Evolutionary conservation across 257 asterid species (phyloP).

Genomic region (Fraxinus americana): DNA sequence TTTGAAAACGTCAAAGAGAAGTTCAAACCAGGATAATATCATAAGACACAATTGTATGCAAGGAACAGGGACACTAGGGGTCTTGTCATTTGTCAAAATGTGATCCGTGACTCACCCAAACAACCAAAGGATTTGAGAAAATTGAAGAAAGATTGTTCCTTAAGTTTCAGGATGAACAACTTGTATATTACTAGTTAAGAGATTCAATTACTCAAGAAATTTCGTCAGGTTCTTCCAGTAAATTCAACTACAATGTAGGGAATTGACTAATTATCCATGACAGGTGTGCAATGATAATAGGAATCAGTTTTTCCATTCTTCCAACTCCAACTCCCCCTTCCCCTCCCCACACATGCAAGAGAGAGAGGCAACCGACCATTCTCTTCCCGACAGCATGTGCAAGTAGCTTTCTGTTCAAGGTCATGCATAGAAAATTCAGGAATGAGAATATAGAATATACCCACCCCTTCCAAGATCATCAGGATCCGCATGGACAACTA

Average conservation of each 20-base stretch:
- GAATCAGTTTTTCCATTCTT: neutral
- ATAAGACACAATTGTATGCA: neutral
- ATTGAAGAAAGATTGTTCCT: neutral
- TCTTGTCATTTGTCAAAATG: neutral
- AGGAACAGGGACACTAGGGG: neutral
- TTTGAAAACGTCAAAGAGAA: neutral
- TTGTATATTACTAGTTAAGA: too few species aligned
- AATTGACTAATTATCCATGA: neutral
- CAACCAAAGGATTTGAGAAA: neutral
- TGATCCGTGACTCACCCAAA: neutral
- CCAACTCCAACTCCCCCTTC: neutral
- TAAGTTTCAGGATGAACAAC: neutral
- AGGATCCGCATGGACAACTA: constrained; percentile 96
- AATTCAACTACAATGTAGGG: neutral
- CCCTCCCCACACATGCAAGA: neutral
- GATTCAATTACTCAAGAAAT: neutral
- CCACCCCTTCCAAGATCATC: constrained; percentile 97
- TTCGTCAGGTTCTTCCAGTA: neutral
- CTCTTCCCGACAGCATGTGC: neutral
- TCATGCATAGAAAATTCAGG: neutral
- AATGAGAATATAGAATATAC: constrained; percentile 23
- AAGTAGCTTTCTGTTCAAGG: neutral
- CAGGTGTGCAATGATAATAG: neutral
- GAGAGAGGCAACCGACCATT: neutral
- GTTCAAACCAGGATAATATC: neutral